Base-by-base conservation (phyloP, 331 rosid genomes). In the Pyrus hybrid region DNA sequence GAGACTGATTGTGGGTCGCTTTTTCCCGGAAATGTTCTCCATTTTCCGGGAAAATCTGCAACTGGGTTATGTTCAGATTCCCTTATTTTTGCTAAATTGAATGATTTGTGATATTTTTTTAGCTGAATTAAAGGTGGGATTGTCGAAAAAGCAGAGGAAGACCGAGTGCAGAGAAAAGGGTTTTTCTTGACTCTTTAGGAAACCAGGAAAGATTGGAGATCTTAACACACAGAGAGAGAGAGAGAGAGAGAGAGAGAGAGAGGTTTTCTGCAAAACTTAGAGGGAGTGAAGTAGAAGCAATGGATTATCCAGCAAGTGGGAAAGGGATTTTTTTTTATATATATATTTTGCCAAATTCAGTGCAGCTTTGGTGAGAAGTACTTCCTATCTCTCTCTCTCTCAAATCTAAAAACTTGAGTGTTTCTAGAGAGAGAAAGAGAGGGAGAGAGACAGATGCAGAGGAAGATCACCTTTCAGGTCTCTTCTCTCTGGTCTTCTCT, bases 401-500 rank as follows among this genome's bases (percentile, higher is more conserved):
- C 80, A 53, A 72, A 56, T 22, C 14, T 6, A 21, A 25, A 20
- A 57, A 2, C 28, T 72, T 5, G 4, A 57, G 67, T 4, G 14
- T 57, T 62, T 32, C 14, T 13, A 71, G 79, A 72, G 49, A 77
- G 72, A 76, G 61, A 72, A 20, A 26, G 67, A 12, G 28, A 14
- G 37, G 28, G 32, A 17, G 63, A 51, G 64, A 63, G 67, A 63
- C 41, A 60, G 77, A 54, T 28, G 67, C 63, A 64, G 75, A 71
- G 72, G 74, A 63, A 41, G 72, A 80, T 49, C 71, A 68, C 68
- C 63, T 53, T 74, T 81, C 64, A 77, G 79, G 68, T 35, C 73
- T 71, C 90, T 73, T 71, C 87, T 73, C 86, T 83, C 85, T 78
- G 74, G 5, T 71, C 83, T 58, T 83, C 87, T 76, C 83, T 53